Evolutionary conservation across 2,329 filamentous ascomycete species (phyloP).

Genomic region (Leptographium lundbergii): DNA sequence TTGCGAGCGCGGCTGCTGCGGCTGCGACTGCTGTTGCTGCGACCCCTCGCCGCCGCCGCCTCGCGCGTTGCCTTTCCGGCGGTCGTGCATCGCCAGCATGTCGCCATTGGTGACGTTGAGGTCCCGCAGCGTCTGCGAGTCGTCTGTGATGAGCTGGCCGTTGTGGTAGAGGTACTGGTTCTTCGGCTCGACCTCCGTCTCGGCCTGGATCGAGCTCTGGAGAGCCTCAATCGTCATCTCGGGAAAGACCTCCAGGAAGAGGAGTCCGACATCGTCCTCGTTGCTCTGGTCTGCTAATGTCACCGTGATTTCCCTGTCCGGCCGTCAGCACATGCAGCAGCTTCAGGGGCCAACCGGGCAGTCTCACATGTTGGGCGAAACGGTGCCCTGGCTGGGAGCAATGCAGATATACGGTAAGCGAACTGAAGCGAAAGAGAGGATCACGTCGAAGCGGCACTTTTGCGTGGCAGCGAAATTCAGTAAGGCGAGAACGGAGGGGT

Average conservation of each 20-base stretch:
- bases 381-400: no score
- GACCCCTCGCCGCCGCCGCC: constrained; percentile 20
- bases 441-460: no score
- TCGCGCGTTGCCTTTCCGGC: constrained; percentile 31
- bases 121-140: constrained; percentile 68
- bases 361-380: not conserved
- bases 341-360: not conserved
- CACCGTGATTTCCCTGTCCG: constrained; percentile 69
- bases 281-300: constrained; percentile 62
- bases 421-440: not conserved
- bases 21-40: constrained; percentile 19
- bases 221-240: constrained; percentile 76
- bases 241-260: constrained; percentile 69
- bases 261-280: constrained; percentile 57
- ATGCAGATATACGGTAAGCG: no score
- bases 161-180: constrained; percentile 85
- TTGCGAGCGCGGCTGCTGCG: constrained; percentile 15
- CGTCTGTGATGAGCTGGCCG: constrained; percentile 65
- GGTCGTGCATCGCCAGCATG: constrained; percentile 79
- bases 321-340: not conserved
- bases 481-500: no score
- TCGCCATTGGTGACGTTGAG: constrained; percentile 76
- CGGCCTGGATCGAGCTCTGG: constrained; percentile 77
- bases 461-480: no score
- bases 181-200: constrained; percentile 58